A percentile compares a stretch with the other conserved stretches of the same genome.
Conservation (phyloP, 106 monocot genomes). For the Allium fistulosum region DNA sequence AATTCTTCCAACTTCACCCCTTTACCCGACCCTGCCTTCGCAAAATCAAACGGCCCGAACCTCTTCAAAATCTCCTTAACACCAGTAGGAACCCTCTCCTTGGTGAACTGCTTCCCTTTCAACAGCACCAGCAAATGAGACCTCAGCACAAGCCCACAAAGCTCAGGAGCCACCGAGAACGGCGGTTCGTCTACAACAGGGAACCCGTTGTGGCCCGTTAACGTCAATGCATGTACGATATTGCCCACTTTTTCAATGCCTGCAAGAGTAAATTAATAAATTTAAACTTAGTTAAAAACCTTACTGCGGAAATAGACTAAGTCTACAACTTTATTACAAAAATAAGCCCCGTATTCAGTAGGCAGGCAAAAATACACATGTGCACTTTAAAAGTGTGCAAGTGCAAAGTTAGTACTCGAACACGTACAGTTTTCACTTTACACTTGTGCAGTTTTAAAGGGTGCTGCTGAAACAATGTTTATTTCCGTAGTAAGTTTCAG, state of each 20-base stretch:
- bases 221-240: constrained; percentile 47
- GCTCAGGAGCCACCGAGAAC: constrained; percentile 58
- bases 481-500: no score
- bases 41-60: constrained; percentile 67
- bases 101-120: constrained; percentile 54
- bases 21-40: constrained; percentile 61
- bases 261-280: no score
- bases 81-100: constrained; percentile 38
- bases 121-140: constrained; percentile 73
- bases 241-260: constrained; percentile 76
- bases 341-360: no score
- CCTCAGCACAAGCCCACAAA: constrained; percentile 65
- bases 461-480: no score
- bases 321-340: no score
- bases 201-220: constrained; percentile 89
- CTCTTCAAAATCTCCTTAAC: constrained; percentile 18
- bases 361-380: no score
- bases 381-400: no score
- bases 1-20: constrained; percentile 63
- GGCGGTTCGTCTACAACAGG: constrained; percentile 86
- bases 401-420: no score
- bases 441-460: no score
- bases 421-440: no score
- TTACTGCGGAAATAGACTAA: no score
- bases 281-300: no score